A percentile compares a stretch with the other conserved stretches of the same genome.
phyloP scores from a whole-genome alignment of 1,284 basidiomycete genomes.

The Taiwanofungus camphoratus region DNA sequence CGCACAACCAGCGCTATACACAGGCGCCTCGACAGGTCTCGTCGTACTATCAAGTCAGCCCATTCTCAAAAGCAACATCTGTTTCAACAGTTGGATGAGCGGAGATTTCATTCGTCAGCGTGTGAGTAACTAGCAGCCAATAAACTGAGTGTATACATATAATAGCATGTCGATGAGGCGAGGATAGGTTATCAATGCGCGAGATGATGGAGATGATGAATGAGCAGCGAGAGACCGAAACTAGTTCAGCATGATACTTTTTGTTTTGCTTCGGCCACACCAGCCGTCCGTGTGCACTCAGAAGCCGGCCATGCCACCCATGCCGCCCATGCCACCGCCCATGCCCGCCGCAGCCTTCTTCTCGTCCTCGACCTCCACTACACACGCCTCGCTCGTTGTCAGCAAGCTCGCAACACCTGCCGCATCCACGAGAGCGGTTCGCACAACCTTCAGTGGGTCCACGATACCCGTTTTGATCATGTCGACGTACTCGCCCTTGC shows the following conservation, averaged over 20 bases:
- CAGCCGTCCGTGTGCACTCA: slow-evolving; percentile 14
- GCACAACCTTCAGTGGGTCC: slow-evolving; percentile 90
- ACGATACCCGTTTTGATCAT: slow-evolving; percentile 95
- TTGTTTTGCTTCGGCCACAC: not conserved
- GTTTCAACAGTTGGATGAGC: not conserved
- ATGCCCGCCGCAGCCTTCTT: slow-evolving; percentile 50
- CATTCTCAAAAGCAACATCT: too few relatives aligned
- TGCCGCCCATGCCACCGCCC: slow-evolving; percentile 61
- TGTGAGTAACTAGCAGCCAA: not conserved
- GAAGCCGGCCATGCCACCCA: slow-evolving; percentile 44
- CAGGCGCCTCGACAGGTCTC: too few relatives aligned
- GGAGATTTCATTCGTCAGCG: not conserved
- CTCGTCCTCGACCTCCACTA: slow-evolving; percentile 90
- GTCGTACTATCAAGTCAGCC: too few relatives aligned
- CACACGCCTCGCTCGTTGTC: slow-evolving; percentile 90
- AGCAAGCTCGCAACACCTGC: slow-evolving; percentile 84
- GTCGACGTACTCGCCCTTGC: slow-evolving; percentile 88
- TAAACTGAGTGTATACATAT: slow-evolving; percentile 1
- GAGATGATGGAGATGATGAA: not conserved
- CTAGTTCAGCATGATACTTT: slow-evolving; percentile 1
- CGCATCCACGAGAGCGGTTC: slow-evolving; percentile 88
- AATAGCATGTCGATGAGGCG: not conserved
- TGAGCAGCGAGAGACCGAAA: not conserved
- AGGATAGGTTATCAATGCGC: not conserved
- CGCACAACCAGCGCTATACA: too few relatives aligned